These are phyloP conservation scores for Linnemannia zychae DNA, from an alignment of 192 early-diverging fungal species.

Conservation along the genomic window DNA sequence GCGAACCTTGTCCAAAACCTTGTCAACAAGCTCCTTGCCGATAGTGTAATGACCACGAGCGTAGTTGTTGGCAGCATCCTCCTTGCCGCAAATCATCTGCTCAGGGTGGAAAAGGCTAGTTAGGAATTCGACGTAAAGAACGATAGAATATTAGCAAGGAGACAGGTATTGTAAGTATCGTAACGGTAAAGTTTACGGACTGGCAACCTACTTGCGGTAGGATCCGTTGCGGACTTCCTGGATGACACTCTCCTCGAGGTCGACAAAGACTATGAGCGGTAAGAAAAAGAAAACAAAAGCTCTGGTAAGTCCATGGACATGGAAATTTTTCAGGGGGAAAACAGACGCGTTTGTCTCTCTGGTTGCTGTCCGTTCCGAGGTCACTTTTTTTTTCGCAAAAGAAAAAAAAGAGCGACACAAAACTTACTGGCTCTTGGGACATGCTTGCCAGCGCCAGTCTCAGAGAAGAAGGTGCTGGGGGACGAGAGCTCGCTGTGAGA, in stretches of 20 bases:
- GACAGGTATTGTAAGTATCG: too few relatives aligned
- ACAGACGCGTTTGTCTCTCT: slow-evolving; percentile 6
- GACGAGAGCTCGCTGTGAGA: slow-evolving; percentile 70
- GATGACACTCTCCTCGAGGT: slow-evolving; percentile 95
- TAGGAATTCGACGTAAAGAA: slow-evolving; percentile 19
- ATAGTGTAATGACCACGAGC: slow-evolving; percentile 99
- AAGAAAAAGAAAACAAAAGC: background rate
- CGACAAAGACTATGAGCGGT: slow-evolving; percentile 87
- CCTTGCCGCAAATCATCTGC: slow-evolving; percentile 99
- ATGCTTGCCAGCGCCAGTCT: slow-evolving; percentile 99
- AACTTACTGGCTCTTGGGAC: slow-evolving; percentile 89
- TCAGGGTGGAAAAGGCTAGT: slow-evolving; percentile 74
- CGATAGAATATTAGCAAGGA: background rate
- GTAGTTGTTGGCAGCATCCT: slow-evolving; percentile 99
- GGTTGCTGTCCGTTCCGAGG: background rate
- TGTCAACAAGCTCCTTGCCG: slow-evolving; percentile 98
- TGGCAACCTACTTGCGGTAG: slow-evolving; percentile 80
- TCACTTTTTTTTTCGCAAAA: slow-evolving; percentile 3
- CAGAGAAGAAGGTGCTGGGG: slow-evolving; percentile 99
- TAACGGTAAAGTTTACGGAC: background rate
- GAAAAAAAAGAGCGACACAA: background rate
- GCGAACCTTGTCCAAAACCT: slow-evolving; percentile 96
- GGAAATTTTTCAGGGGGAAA: background rate
- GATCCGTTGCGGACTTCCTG: slow-evolving; percentile 99
- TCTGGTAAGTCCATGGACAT: background rate